A percentile compares a stretch with the other conserved stretches of the same genome.
phyloP scores from a whole-genome alignment of 306 rosid genomes.

The Lagenaria siceraria region DNA sequence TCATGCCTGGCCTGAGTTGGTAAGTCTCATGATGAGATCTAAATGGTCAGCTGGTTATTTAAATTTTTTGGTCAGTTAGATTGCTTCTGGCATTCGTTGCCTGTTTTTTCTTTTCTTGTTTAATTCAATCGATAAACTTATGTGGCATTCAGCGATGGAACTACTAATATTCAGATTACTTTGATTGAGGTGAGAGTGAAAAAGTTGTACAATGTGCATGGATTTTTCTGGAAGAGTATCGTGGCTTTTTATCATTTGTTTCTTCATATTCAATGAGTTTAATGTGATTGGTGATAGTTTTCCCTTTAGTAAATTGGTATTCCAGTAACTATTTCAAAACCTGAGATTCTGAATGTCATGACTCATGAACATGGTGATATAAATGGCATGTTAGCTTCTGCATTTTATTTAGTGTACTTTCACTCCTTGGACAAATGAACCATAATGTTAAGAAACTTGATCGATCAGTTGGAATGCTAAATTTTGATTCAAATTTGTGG shows the following conservation, averaged over 20 bases:
- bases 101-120: not conserved
- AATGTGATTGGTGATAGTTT: not conserved
- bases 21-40: slow-evolving; percentile 15
- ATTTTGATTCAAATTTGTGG: not conserved
- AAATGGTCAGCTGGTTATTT: not conserved
- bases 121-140: not conserved
- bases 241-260: not conserved
- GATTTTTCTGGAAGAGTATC: not conserved
- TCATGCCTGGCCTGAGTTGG: slow-evolving; percentile 60
- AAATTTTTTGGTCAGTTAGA: not conserved
- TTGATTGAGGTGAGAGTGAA: not conserved
- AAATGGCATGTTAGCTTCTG: not conserved
- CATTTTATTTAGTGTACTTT: not conserved
- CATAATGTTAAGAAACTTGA: not conserved
- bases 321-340: not conserved
- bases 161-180: not conserved
- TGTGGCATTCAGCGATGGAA: not conserved
- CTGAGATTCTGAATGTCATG: not conserved
- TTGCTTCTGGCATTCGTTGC: not conserved
- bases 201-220: not conserved
- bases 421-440: not conserved
- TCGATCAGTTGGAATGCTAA: not conserved
- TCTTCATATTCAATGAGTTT: not conserved
- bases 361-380: not conserved
- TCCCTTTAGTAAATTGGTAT: not conserved